Evolutionary conservation across 768 basidiomycete species (phyloP).

Genomic region (Leucogyrophana mollusca): DNA sequence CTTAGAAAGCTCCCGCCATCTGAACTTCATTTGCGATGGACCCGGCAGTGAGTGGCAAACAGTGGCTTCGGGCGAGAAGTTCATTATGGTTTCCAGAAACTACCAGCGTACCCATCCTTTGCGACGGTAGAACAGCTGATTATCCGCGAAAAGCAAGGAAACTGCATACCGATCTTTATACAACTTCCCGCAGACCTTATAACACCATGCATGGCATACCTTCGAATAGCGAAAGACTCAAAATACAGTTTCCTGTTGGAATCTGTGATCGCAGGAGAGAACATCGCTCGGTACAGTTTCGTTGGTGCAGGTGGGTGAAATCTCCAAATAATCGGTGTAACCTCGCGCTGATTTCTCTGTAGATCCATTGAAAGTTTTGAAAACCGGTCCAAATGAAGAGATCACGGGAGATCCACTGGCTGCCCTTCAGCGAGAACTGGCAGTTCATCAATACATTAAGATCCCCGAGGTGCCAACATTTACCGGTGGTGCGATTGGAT

Average conservation of each 20-base stretch:
- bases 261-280: slow-evolving; percentile 88
- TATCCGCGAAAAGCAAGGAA: slow-evolving; percentile 79
- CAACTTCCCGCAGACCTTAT: slow-evolving; percentile 94
- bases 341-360: slow-evolving; percentile 1
- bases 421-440: slow-evolving; percentile 81
- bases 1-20: too few relatives aligned
- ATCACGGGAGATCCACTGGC: slow-evolving; percentile 84
- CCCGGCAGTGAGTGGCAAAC: slow-evolving; percentile 39
- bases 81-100: slow-evolving; percentile 41
- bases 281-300: slow-evolving; percentile 91
- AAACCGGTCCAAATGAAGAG: slow-evolving; percentile 83
- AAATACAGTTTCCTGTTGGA: slow-evolving; percentile 95
- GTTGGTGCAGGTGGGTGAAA: slow-evolving; percentile 79
- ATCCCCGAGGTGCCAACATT: slow-evolving; percentile 92
- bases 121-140: slow-evolving; percentile 76
- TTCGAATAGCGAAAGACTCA: slow-evolving; percentile 87
- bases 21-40: slow-evolving; percentile 36
- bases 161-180: slow-evolving; percentile 90
- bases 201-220: slow-evolving; percentile 96
- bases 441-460: slow-evolving; percentile 85
- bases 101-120: slow-evolving; percentile 70
- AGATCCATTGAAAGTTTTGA: slow-evolving; percentile 94
- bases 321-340: neutral
- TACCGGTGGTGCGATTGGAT: slow-evolving; percentile 96
- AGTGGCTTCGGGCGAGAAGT: neutral